phyloP scores from a whole-genome alignment of 2,329 filamentous ascomycete species.

The Colletotrichum camelliae region DNA sequence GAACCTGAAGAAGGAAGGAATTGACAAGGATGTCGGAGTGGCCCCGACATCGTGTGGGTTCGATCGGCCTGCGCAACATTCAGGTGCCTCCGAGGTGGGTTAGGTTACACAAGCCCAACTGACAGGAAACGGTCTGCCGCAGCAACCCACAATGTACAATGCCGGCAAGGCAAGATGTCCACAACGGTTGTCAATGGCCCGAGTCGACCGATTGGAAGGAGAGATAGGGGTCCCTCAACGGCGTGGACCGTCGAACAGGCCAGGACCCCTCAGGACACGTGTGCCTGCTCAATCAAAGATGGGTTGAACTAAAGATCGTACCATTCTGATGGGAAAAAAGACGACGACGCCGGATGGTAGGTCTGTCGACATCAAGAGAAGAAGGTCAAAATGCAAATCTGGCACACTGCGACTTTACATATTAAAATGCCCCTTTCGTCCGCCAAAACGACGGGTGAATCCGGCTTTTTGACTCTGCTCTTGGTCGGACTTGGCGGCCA shows the following conservation, averaged over 20 bases:
- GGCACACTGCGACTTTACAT: background rate
- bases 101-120: background rate
- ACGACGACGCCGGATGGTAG: background rate
- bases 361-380: background rate
- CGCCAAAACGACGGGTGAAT: background rate
- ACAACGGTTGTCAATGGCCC: background rate
- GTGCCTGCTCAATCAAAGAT: background rate
- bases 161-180: background rate
- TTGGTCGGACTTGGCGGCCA: background rate
- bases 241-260: background rate
- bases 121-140: background rate
- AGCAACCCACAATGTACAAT: background rate
- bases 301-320: background rate
- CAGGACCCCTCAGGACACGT: background rate
- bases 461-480: background rate
- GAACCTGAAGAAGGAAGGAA: background rate
- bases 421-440: background rate
- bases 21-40: background rate
- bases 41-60: conserved; percentile 1
- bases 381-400: background rate
- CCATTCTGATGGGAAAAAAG: background rate
- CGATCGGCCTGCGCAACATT: background rate
- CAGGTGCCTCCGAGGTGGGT: background rate
- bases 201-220: background rate
- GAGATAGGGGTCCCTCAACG: background rate